These are phyloP conservation scores for Neltuma alba DNA, from an alignment of 306 rosid genomes.

Conservation along the genomic window DNA sequence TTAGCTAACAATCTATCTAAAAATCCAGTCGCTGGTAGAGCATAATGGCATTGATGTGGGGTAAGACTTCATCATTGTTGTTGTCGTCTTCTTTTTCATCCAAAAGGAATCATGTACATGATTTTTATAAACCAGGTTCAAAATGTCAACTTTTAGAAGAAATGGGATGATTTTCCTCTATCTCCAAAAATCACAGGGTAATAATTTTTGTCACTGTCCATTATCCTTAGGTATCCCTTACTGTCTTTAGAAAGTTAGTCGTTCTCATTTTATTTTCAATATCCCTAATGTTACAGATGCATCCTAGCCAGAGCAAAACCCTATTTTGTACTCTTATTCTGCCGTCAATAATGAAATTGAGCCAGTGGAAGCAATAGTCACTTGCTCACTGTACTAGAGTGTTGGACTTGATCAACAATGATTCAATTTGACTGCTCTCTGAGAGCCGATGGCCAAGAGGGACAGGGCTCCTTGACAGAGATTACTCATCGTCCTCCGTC, in stretches of 20 bases:
- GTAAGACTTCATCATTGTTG: too few relatives aligned
- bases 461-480: too few relatives aligned
- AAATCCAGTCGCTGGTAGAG: too few relatives aligned
- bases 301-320: not conserved
- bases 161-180: not conserved
- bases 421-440: too few relatives aligned
- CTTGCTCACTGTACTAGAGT: too few relatives aligned
- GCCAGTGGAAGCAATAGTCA: not conserved
- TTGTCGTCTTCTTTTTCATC: too few relatives aligned
- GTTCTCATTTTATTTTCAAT: not conserved
- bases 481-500: too few relatives aligned
- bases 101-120: not conserved
- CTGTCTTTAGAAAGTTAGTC: not conserved
- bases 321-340: not conserved
- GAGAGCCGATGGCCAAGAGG: too few relatives aligned
- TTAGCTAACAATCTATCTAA: too few relatives aligned
- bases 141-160: not conserved
- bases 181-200: not conserved
- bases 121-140: not conserved
- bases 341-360: too few relatives aligned
- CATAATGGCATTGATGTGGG: too few relatives aligned
- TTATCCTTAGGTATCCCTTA: not conserved
- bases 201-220: not conserved
- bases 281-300: not conserved
- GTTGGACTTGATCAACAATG: too few relatives aligned